Evolutionary conservation across 1,284 basidiomycete genomes (phyloP), one percentile per base, ranked within the genome.

Genomic region (Melampsora larici-populina): DNA sequence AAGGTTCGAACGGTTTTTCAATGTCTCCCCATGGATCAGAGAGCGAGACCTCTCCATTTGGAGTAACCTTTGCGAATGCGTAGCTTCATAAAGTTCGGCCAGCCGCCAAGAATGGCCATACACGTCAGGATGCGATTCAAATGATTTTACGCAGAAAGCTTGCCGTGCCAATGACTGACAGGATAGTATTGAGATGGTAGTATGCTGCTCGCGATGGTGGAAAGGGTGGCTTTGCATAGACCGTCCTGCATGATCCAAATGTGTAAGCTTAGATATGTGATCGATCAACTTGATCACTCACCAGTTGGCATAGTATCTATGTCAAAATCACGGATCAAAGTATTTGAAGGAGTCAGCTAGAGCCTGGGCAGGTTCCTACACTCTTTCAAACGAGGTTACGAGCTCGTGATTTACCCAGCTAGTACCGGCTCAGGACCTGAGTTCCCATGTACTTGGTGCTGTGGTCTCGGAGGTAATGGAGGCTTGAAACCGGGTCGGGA

Each of bases 181-280:
- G 64, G 40, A 77, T 77, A 26, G 74, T 77, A 40, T 77, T 77
- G 8, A 77, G 67, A 63, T 77, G 74, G 46, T 77, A 70, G 40
- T 77, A 77, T 5, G 74, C 65, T 17, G 74, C n/a, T 13, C 58
- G 29, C 4, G 74, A 77, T 33, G 74, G 74, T 63, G 74, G 66
- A 51, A 69, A 77, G 24, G 74, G 67, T 21, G 74, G 74, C n/a
- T 77, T 77, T 26, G 74, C 68, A 64, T 77, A 77, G 21, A 77
- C 74, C 9, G 74, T 77, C 74, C 74, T 77, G 17, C 29, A 17
- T n/a, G 69, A 26, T 31, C n/a, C 15, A 4, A 15, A 26, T 4
- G 49, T 49, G 13, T 40, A 48, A 33, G 29, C 49, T 74, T 48
- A 31, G 4, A 21, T 13, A 31, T 33, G 21, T 36, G 18, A 43